phyloP scores from a whole-genome alignment of 2,329 filamentous ascomycete species.

The Onygenales sp. region DNA sequence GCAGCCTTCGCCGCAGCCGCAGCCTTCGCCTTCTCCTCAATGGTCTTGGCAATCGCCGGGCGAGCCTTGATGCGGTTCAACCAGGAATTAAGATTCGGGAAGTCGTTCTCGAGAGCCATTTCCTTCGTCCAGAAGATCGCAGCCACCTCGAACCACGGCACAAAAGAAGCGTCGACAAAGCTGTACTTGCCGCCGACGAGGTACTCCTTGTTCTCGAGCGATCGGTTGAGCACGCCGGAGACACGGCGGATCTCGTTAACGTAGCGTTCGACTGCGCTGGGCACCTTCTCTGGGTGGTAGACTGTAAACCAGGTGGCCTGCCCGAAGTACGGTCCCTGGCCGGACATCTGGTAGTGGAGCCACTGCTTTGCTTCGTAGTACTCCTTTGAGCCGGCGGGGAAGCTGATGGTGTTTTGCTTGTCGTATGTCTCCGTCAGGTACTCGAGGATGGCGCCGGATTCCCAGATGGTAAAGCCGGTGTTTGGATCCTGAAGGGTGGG shows the following conservation, averaged over 20 bases:
- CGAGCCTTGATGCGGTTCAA: conserved; percentile 19
- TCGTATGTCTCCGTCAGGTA: conserved; percentile 35
- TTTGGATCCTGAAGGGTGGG: conserved; percentile 31
- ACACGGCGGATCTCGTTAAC: conserved; percentile 31
- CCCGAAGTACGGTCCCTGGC: conserved; percentile 35
- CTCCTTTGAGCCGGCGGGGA: conserved; percentile 20
- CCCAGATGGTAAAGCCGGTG: conserved; percentile 29
- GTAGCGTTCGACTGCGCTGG: conserved; percentile 32
- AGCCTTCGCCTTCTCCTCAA: too few species aligned
- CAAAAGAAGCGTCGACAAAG: conserved; percentile 34
- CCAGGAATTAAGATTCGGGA: conserved; percentile 21
- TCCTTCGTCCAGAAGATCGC: conserved; percentile 1
- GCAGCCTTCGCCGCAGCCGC: too few species aligned
- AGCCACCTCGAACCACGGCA: conserved; percentile 25
- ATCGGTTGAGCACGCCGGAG: conserved; percentile 31
- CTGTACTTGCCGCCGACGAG: conserved; percentile 36
- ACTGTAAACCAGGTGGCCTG: conserved; percentile 23
- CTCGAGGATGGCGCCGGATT: conserved; percentile 31
- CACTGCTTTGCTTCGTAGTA: conserved; percentile 29
- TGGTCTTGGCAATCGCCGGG: too few species aligned
- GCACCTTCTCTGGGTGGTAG: conserved; percentile 31
- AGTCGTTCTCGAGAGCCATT: conserved; percentile 22
- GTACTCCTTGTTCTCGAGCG: conserved; percentile 27
- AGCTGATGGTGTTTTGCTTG: conserved; percentile 28
- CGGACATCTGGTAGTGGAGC: conserved; percentile 32